A percentile compares a stretch with the other conserved stretches of the same genome.
These are phyloP conservation scores for Rhizomucor miehei DNA, from an alignment of 371 early-diverging fungal species.

Conservation along the genomic window DNA sequence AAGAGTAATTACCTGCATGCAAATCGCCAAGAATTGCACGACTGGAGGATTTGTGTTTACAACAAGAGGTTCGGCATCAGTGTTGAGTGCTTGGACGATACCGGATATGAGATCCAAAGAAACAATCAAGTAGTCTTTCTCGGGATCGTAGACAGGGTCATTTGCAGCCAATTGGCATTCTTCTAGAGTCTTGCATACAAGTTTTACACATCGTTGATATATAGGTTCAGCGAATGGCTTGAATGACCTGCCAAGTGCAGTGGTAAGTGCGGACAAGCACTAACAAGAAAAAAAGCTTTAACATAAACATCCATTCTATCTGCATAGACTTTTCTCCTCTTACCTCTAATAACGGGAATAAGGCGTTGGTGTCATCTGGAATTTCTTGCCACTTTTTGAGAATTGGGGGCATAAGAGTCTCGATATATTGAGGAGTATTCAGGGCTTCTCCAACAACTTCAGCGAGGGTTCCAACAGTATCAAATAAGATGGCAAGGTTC, in stretches of 20 bases:
- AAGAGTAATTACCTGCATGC: conserved; percentile 81
- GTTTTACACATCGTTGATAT: conserved; percentile 81
- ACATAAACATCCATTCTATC: too few species aligned
- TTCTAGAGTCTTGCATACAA: conserved; percentile 74
- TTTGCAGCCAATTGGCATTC: conserved; percentile 58
- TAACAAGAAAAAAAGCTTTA: conserved; percentile 11
- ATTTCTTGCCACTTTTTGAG: conserved; percentile 78
- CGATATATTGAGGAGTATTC: conserved; percentile 69
- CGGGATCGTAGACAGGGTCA: conserved; percentile 71
- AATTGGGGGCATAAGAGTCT: conserved; percentile 81
- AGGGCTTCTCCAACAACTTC: conserved; percentile 81
- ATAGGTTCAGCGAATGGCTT: conserved; percentile 80
- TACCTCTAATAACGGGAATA: conserved; percentile 90
- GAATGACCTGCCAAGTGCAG: conserved; percentile 84
- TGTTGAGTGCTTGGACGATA: conserved; percentile 86
- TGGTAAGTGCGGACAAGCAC: conserved; percentile 88
- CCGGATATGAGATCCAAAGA: conserved; percentile 92
- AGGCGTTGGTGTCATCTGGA: conserved; percentile 75
- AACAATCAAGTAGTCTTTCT: conserved; percentile 93
- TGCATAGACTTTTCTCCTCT: too few species aligned
- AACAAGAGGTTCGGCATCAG: conserved; percentile 71
- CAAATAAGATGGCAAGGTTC: conserved; percentile 88
- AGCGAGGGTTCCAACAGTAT: conserved; percentile 90
- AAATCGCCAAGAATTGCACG: conserved; percentile 72
- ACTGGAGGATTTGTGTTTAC: conserved; percentile 68